These are phyloP conservation scores for Hordeum marinum DNA, from an alignment of 176 grass and related monocot species.

Conservation along the genomic window DNA sequence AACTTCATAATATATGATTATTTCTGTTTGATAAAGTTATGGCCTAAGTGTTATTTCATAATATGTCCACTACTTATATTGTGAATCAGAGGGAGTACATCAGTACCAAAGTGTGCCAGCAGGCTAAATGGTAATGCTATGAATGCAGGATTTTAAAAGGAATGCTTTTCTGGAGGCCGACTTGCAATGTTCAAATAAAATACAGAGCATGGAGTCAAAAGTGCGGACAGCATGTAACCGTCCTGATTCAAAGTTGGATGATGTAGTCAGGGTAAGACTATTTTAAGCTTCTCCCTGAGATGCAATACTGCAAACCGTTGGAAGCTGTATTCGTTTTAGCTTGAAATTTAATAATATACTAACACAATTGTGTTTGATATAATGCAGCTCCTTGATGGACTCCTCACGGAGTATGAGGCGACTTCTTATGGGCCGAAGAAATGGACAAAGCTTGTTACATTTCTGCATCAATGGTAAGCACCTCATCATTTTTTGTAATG, in stretches of 20 bases:
- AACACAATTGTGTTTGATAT: slow-evolving; percentile 4
- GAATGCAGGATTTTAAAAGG: slow-evolving; percentile 81
- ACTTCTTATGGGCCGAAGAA: slow-evolving; percentile 73
- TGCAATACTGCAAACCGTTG: neutral
- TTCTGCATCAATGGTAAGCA: slow-evolving; percentile 75
- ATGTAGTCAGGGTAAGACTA: slow-evolving; percentile 58
- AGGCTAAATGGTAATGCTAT: slow-evolving; percentile 1
- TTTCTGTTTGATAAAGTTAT: neutral
- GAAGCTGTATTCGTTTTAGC: neutral
- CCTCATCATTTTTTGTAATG: slow-evolving; percentile 5
- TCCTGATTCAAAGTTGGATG: slow-evolving; percentile 75
- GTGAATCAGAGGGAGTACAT: neutral
- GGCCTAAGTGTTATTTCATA: neutral
- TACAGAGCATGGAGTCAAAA: slow-evolving; percentile 78
- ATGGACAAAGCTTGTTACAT: slow-evolving; percentile 73
- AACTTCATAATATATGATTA: neutral
- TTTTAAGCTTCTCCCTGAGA: neutral
- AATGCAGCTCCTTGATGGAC: slow-evolving; percentile 66
- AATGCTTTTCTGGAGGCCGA: slow-evolving; percentile 87
- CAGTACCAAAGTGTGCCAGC: neutral
- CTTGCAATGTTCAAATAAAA: slow-evolving; percentile 69
- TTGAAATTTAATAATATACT: neutral
- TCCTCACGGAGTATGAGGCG: slow-evolving; percentile 69
- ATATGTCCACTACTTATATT: neutral
- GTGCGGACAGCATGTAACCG: slow-evolving; percentile 63